A percentile compares a stretch with the other conserved stretches of the same genome.
phyloP scores from a whole-genome alignment of 2,329 filamentous ascomycete species.

The Nothomitra cinnamomea region DNA sequence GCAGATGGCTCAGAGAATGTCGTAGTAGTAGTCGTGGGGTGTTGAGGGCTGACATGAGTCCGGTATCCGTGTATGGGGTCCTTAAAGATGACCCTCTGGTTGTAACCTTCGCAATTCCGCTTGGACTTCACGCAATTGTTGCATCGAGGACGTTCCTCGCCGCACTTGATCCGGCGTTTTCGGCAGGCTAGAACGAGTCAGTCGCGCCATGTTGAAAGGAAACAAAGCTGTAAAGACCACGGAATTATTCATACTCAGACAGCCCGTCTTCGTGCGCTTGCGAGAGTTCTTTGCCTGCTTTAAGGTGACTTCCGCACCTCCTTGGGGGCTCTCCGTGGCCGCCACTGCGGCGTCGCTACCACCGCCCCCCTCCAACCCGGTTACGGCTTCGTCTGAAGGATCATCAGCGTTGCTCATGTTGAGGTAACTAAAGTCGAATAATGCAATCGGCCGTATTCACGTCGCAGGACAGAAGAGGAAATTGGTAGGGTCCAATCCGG shows the following conservation, averaged over 20 bases:
- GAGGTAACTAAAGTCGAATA: too few relatives aligned
- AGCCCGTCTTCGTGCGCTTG: constrained; percentile 64
- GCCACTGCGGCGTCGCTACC: too few relatives aligned
- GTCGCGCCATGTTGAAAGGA: background rate
- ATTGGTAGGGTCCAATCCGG: too few relatives aligned
- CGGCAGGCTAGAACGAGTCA: constrained; percentile 50
- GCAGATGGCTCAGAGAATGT: constrained; percentile 5
- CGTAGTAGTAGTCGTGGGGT: constrained; percentile 26
- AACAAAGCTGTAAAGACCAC: background rate
- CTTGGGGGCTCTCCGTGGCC: too few relatives aligned
- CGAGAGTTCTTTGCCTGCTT: too few relatives aligned
- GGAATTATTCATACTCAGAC: constrained; percentile 48
- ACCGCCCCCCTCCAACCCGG: too few relatives aligned
- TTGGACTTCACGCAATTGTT: constrained; percentile 79
- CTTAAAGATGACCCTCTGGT: constrained; percentile 66
- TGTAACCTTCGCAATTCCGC: constrained; percentile 69
- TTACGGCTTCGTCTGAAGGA: too few relatives aligned
- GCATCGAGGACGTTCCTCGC: constrained; percentile 70
- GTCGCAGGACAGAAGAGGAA: too few relatives aligned
- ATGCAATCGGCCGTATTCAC: too few relatives aligned
- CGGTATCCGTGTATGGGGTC: constrained; percentile 39
- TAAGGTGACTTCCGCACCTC: too few relatives aligned
- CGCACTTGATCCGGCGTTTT: constrained; percentile 91
- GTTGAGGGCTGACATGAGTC: constrained; percentile 28
- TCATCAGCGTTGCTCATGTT: too few relatives aligned